These are phyloP conservation scores for Earliella scabrosa DNA, from an alignment of 1,284 basidiomycete genomes.

Conservation along the genomic window DNA sequence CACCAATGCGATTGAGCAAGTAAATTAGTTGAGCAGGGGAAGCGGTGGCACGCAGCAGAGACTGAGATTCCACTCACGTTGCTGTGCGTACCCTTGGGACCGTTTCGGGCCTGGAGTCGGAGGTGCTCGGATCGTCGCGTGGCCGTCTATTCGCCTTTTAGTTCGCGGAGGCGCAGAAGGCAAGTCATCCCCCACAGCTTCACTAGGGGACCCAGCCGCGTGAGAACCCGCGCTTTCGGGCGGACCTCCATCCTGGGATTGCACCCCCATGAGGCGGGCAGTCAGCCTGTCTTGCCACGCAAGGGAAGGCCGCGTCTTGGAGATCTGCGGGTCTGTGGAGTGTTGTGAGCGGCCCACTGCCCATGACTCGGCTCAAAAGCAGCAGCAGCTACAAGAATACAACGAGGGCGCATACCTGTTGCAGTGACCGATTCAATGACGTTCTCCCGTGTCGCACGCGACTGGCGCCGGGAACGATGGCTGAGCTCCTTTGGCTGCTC, in stretches of 20 bases:
- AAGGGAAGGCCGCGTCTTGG: constrained; percentile 62
- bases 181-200: neutral
- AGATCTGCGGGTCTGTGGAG: constrained; percentile 46
- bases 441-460: constrained; percentile 73
- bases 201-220: neutral
- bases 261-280: constrained; percentile 23
- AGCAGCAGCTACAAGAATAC: too few relatives aligned
- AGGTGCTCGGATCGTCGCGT: neutral
- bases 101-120: too few relatives aligned
- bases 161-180: constrained; percentile 6
- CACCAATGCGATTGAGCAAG: too few relatives aligned
- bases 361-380: too few relatives aligned
- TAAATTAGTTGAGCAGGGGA: too few relatives aligned
- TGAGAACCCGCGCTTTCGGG: constrained; percentile 37
- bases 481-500: constrained; percentile 49
- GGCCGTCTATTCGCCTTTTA: constrained; percentile 4
- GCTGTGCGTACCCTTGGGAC: too few relatives aligned
- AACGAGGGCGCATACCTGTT: constrained; percentile 5
- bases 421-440: constrained; percentile 68
- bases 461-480: constrained; percentile 70
- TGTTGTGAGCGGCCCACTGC: too few relatives aligned
- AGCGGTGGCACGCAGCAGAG: too few relatives aligned
- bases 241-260: constrained; percentile 3
- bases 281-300: constrained; percentile 78
- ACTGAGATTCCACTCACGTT: too few relatives aligned